Base-by-base conservation (phyloP, 2,329 filamentous ascomycete genomes). In the Cladosporium sp. region DNA sequence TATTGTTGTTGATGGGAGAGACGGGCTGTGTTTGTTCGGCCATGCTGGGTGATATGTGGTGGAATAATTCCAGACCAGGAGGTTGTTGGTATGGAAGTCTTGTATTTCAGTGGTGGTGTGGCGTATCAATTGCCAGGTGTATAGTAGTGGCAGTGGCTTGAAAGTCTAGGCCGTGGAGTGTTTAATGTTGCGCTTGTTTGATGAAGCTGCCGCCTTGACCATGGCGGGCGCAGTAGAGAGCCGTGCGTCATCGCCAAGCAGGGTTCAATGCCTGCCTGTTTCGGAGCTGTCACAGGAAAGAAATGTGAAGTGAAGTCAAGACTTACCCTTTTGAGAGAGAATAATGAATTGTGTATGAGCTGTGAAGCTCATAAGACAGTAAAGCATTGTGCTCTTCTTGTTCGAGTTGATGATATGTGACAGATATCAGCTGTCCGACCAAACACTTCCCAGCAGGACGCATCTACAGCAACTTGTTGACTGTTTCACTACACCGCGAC, bases 1-100 rank as follows among this genome's bases (percentile, higher is more conserved):
- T 67, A 51, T 70, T 70, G 61, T 70, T 65, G 10, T 68, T 66
- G 26, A 54, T 30, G 5, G 74, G 73, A 1, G 74, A 71, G 39
- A 64, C 53, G 13, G 69, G 69, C 25, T 72, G 70, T 32, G 63
- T 66, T 49, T 63, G 60, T 26, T 73, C 71, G 28, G 70, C 66
- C 72, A 73, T 74, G 63, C 58, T 67, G 48, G 39, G 23, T 51
- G 21, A 16, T 65, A 25, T 7, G 10, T 53, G 59, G 21, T 43
- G 36, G 2, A 26, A 46, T 23, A 10, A 21, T 13, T 5, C n/a
- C 39, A 13, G 28, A 14, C n/a, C 21, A 58, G 23, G 23, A 25
- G 23, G 16, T 16, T 26, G 23, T 3, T 53, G 48, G 14, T n/a
- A 11, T 53, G n/a, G 6, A 10, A 3, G 1, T n/a, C 8, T 43